Conservation (phyloP, 306 rosid species). For the Cucurbita maxima region DNA sequence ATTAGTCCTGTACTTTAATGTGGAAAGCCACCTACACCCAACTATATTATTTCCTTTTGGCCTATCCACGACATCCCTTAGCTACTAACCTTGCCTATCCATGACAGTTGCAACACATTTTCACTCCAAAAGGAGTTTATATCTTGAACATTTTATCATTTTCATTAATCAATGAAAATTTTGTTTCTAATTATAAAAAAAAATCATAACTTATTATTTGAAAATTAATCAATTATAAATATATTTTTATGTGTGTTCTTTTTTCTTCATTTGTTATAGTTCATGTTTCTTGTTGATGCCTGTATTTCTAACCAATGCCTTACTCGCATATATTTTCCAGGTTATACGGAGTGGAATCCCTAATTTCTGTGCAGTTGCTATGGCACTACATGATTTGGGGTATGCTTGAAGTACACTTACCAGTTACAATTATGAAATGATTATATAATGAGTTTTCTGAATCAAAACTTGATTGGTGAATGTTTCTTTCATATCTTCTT, state of each 20-base stretch:
- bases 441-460: background rate
- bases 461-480: background rate
- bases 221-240: background rate
- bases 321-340: conserved; percentile 29
- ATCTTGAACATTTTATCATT: background rate
- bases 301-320: background rate
- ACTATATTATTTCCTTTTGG: too few species aligned
- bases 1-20: too few species aligned
- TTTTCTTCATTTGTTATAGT: background rate
- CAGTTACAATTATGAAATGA: background rate
- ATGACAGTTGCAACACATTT: too few species aligned
- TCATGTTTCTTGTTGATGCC: background rate
- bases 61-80: too few species aligned
- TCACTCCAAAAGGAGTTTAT: too few species aligned
- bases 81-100: too few species aligned
- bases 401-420: conserved; percentile 20
- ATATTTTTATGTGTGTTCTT: background rate
- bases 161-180: background rate
- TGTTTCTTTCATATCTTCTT: background rate
- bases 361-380: conserved; percentile 85
- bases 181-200: background rate
- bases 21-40: too few species aligned
- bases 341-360: conserved; percentile 92
- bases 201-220: background rate
- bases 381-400: conserved; percentile 85